Base-by-base conservation (phyloP, 805 yeast genomes). In the Candida ficus region DNA sequence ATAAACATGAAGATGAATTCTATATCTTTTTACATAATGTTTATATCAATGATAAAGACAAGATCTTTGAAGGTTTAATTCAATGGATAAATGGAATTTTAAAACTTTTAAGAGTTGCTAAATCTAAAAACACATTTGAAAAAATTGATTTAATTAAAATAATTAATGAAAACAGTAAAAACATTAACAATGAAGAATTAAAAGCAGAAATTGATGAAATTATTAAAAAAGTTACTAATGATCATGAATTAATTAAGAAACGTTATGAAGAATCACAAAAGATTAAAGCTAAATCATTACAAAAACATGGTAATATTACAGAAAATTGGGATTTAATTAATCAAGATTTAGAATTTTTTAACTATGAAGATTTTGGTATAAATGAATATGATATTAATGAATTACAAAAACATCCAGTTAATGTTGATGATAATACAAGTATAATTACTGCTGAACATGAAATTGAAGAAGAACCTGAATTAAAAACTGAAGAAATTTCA, bases 21-120 rank as follows among this genome's bases (percentile, higher is more conserved):
- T 86, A 86, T 67, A 66, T 66, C 39, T 93, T 91, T 54, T 70
- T 91, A 43, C 91, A 87, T 55, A 80, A 83, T 39, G 75, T 89
- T n/a, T 89, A 90, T 59, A 46, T 71, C n/a, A 78, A 84, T 47
- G 98, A 91, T 55, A 68, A 77, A 28, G 75, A 75, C 25, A 75
- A 79, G 5, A 63, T 91, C 5, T 91, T 91, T 62, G 77, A 80
- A 37, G 78, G 79, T 4, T 63, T 93, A 38, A 71, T 87, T 33
- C 60, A 61, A 6, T 91, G 97, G 97, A 68, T 87, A 33, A 78
- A 83, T 43, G 65, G 69, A 16, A 77, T 88, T 38, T 64, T 89
- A 21, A 64, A 67, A 11, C 76, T 86, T 46, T 63, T 90, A 37
- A 73, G 85, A 42, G 66, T 69, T 38, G 86, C 90, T 42, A 80